Evolutionary conservation across 495 filamentous ascomycete genomes (phyloP).

Genomic region (Tuber microsphaerosporum): DNA sequence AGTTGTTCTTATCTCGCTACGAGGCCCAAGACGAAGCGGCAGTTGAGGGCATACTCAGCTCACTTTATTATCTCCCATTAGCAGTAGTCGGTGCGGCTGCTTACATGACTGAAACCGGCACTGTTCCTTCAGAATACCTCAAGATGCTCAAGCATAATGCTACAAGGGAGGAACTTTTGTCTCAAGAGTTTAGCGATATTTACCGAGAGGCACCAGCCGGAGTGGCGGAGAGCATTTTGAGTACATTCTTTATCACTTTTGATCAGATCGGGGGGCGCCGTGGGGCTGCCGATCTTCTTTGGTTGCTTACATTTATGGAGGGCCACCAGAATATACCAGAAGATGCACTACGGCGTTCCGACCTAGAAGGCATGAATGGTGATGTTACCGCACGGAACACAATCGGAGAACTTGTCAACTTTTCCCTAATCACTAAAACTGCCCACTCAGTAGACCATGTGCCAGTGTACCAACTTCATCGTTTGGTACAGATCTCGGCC

Average conservation of each 20-base stretch:
- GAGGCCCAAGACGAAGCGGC: background rate
- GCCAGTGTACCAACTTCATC: constrained; percentile 11
- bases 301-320: constrained; percentile 37
- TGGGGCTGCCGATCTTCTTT: constrained; percentile 37
- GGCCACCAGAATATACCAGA: constrained; percentile 41
- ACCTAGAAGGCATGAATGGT: background rate
- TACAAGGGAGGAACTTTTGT: constrained; percentile 5
- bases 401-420: background rate
- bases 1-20: background rate
- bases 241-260: constrained; percentile 50
- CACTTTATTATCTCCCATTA: constrained; percentile 16
- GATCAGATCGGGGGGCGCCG: constrained; percentile 42
- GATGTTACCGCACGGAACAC: background rate
- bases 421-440: background rate
- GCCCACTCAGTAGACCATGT: background rate
- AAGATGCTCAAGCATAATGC: constrained; percentile 5
- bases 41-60: background rate
- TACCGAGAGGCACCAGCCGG: constrained; percentile 42
- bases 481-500: constrained; percentile 13
- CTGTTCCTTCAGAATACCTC: background rate
- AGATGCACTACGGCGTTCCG: constrained; percentile 9
- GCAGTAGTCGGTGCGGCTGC: constrained; percentile 15
- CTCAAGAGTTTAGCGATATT: constrained; percentile 22
- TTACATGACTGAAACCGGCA: constrained; percentile 7
- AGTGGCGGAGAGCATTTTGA: constrained; percentile 34